These are phyloP conservation scores for Flaveria bidentis DNA, from an alignment of 129 eudicot genomes.

Conservation along the genomic window DNA sequence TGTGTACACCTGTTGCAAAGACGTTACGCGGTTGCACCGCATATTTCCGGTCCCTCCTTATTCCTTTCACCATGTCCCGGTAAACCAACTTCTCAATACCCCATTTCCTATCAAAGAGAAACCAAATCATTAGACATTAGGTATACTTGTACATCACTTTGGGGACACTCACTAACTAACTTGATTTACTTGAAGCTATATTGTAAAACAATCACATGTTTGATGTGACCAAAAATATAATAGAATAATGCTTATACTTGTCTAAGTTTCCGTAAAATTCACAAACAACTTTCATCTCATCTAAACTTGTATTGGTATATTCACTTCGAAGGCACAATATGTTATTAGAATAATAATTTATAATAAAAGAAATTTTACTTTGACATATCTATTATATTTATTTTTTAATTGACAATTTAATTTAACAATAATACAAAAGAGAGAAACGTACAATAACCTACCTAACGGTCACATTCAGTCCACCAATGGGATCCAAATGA, in stretches of 20 bases:
- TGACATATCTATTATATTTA: too few relatives aligned
- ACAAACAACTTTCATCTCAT: too few relatives aligned
- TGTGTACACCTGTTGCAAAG: slow-evolving; percentile 84
- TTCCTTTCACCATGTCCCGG: slow-evolving; percentile 50
- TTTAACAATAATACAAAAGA: slow-evolving; percentile 12
- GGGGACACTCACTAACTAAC: neutral
- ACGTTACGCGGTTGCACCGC: slow-evolving; percentile 73
- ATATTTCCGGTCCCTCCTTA: slow-evolving; percentile 80
- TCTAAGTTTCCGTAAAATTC: too few relatives aligned
- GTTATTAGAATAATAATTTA: too few relatives aligned
- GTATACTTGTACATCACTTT: neutral
- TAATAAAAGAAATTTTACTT: too few relatives aligned
- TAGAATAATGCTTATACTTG: too few relatives aligned
- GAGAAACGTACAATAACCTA: slow-evolving; percentile 24
- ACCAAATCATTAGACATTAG: neutral
- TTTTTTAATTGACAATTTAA: neutral
- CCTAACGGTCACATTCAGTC: slow-evolving; percentile 32
- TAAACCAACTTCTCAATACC: slow-evolving; percentile 83
- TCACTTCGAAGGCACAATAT: too few relatives aligned
- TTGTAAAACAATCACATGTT: too few relatives aligned
- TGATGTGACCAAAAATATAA: too few relatives aligned
- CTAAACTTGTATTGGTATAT: too few relatives aligned
- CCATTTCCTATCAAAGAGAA: slow-evolving; percentile 57
- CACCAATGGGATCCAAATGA: slow-evolving; percentile 28
- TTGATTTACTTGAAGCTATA: too few relatives aligned